Base-by-base conservation (phyloP, 192 early-diverging fungal genomes). In the Phycomyces nitens region DNA sequence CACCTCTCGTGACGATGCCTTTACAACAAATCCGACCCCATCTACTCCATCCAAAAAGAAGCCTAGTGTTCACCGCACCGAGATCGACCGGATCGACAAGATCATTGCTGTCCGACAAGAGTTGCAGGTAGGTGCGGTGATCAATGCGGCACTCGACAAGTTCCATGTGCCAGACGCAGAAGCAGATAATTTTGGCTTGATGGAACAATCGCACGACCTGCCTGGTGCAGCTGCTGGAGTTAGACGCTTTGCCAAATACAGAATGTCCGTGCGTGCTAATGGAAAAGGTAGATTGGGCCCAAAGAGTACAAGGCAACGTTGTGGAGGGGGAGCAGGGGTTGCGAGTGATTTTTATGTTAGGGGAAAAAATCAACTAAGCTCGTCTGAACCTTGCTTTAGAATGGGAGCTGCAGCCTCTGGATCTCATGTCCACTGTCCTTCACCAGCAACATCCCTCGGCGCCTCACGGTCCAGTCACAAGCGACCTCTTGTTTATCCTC, bases 111-210 rank as follows among this genome's bases (percentile, higher is more conserved):
- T 82, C 47, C 69, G 65, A 34, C 26, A 66, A 16, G 67, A 69
- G 20, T 72, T 74, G 16, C 66, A 69, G 14, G 73, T 80, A 26
- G 75, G 74, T 1, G 71, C 73, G 21, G 78, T 82, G 16, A 73
- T 80, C 24, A 70, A 76, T 50, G 66, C 66, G 55, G 63, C 76
- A 0, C 56, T 84, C 3, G 78, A 80, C 6, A 79, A 73, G 18
- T 73, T 84, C 51, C 71, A 66, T 34, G 75, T 82, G 23, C 62
- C 69, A 20, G 60, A 74, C 49, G 80, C 55, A 34, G 64, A 66
- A 66, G 56, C 55, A 21, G 52, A 55, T 18, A 40, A 54, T 12
- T 63, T 41, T 63, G 18, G 44, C 12, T 22, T 27, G 49, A 53
- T 18, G 29, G 47, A 41, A 18, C 44, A 47, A 47, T 47, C 44